Base-by-base conservation (phyloP, 331 rosid genomes). In the Saraca asoca region DNA sequence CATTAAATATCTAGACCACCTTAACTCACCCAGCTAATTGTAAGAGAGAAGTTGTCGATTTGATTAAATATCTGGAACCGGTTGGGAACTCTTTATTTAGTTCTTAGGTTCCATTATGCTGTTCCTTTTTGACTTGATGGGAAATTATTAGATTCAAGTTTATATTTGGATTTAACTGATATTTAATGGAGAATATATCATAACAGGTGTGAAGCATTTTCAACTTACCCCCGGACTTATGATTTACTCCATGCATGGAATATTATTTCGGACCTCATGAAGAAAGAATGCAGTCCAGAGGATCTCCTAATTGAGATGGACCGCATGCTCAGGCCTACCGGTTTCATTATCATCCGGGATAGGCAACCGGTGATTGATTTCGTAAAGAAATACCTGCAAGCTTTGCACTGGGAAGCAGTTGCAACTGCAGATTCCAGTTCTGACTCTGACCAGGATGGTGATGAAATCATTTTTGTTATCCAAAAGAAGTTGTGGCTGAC, bases 401-500 rank as follows among this genome's bases (percentile, higher is more conserved):
- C 84, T 8, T 39, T 88, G 76, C 95, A 88, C 72, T 88, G 91
- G 89, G 89, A 88, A 78, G 84, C 37, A 69, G 86, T 88, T 62
- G 83, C 85, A 45, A 64, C 43, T 39, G 43, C 75, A 7, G 77
- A 83, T 56, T 29, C 80, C 1, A 48, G 58, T 69, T 68, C 80
- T 18, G 91, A 83, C 15, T 80, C 88, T 0, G 85, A 85, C 48
- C 80, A 76, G 55, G 86, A 81, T 51, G 77, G 74, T 9, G 85
- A 85, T 10, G 83, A 75, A 6, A 61, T 74, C 34, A 69, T 81
- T 62, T 50, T 88, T 13, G 8, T 85, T 16, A 45, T 85, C 80
- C 89, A 85, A 58, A 88, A 88, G 89, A 85, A 88, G 73, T 20
- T 85, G 16, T 83, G 91, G 89, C 78, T 81, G 45, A 88, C 91